phyloP scores from a whole-genome alignment of 2,329 filamentous ascomycete genomes.

The Calonectria crousiana region DNA sequence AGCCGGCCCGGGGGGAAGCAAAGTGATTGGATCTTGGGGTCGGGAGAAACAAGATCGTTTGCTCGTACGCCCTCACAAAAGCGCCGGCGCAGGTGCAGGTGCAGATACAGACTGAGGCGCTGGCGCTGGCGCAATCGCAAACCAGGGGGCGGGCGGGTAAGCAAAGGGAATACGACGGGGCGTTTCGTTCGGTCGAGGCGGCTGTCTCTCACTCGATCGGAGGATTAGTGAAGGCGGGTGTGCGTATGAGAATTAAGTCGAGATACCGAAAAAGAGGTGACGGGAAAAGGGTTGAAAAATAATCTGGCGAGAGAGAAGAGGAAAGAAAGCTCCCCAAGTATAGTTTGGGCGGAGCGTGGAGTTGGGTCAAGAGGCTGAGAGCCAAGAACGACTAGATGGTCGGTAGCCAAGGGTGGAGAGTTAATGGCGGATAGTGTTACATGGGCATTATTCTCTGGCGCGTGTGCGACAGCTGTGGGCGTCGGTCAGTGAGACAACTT shows the following conservation, averaged over 20 bases:
- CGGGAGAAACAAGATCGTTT: constrained; percentile 3
- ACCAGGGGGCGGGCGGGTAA: constrained; percentile 7
- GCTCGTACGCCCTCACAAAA: constrained; percentile 9
- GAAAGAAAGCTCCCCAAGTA: not conserved
- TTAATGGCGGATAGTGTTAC: constrained; percentile 12
- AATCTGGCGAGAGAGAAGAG: not conserved
- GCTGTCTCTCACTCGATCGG: constrained; percentile 21
- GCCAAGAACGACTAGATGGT: constrained; percentile 19
- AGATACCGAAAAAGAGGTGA: not conserved
- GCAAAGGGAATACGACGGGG: constrained; percentile 10
- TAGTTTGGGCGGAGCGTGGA: constrained; percentile 1
- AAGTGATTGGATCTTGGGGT: constrained; percentile 19
- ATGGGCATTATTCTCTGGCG: not conserved
- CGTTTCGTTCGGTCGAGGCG: constrained; percentile 12
- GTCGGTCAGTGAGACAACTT: not conserved
- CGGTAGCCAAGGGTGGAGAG: constrained; percentile 19
- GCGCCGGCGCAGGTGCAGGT: not conserved
- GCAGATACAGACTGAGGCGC: not conserved
- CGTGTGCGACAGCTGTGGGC: not conserved
- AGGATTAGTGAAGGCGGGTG: constrained; percentile 7
- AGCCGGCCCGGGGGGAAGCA: not conserved
- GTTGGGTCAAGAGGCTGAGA: constrained; percentile 25
- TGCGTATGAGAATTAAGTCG: not conserved
- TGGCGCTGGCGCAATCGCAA: constrained; percentile 4
- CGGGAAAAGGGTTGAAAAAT: not conserved